A percentile compares a stretch with the other conserved stretches of the same genome.
Conservation (phyloP, 2,329 filamentous ascomycete species). For the Cadophora luteo-olivacea region DNA sequence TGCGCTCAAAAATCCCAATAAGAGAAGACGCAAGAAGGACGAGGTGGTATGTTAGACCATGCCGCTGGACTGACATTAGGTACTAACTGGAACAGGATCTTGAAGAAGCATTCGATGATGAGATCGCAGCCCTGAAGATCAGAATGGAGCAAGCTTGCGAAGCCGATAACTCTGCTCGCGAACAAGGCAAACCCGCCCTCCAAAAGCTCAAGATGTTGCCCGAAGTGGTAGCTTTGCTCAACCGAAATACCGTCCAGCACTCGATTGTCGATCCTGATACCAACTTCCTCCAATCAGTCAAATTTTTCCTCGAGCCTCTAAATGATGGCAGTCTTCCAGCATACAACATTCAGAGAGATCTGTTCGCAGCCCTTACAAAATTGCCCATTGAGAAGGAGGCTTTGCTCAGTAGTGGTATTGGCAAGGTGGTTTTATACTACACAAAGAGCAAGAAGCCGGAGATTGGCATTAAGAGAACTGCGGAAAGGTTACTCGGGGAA, state of each 20-base stretch:
- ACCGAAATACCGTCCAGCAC: conserved; percentile 84
- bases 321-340: conserved; percentile 93
- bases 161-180: conserved; percentile 82
- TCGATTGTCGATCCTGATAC: conserved; percentile 92
- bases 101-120: conserved; percentile 87
- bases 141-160: conserved; percentile 92
- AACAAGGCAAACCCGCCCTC: conserved; percentile 79
- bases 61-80: background rate
- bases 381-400: conserved; percentile 92
- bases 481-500: conserved; percentile 89
- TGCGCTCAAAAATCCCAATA: conserved; percentile 80
- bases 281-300: conserved; percentile 92
- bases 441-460: conserved; percentile 93
- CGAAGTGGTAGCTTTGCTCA: conserved; percentile 86
- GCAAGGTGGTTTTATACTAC: conserved; percentile 96
- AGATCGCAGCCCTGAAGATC: conserved; percentile 85
- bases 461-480: conserved; percentile 87
- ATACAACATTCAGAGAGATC: conserved; percentile 95
- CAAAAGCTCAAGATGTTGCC: conserved; percentile 95
- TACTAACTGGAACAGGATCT: conserved; percentile 67
- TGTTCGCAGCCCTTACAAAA: conserved; percentile 80
- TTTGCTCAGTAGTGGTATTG: conserved; percentile 88
- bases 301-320: conserved; percentile 95
- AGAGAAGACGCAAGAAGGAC: conserved; percentile 74
- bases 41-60: conserved; percentile 72